These are phyloP conservation scores for Tylopilus subfusipes DNA, from an alignment of 768 basidiomycete genomes.

Conservation along the genomic window DNA sequence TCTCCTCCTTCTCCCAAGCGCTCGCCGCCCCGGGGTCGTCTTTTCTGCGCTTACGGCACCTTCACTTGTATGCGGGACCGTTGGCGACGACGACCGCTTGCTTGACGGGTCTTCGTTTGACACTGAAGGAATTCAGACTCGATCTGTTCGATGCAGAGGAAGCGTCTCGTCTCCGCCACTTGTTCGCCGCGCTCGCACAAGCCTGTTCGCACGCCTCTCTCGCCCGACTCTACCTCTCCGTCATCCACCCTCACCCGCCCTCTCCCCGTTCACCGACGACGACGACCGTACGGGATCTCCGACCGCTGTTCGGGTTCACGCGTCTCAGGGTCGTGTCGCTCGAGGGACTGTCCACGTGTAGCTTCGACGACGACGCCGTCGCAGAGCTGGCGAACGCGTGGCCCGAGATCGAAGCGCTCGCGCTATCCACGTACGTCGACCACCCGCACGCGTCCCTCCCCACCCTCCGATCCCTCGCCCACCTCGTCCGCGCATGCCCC, in stretches of 20 bases:
- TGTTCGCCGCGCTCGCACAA: conserved; percentile 8
- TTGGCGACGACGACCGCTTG: conserved; percentile 11
- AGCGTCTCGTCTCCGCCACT: conserved; percentile 6
- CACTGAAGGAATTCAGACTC: conserved; percentile 18
- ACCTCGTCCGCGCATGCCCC: conserved; percentile 11
- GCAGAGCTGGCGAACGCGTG: conserved; percentile 15
- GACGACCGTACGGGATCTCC: conserved; percentile 8
- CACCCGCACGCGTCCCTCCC: conserved; percentile 16
- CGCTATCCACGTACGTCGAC: conserved; percentile 16
- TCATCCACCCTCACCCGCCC: conserved; percentile 13
- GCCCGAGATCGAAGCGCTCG: conserved; percentile 22
- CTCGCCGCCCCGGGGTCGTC: background rate
- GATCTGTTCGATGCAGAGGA: conserved; percentile 22
- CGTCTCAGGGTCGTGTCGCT: conserved; percentile 13
- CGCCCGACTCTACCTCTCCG: conserved; percentile 8
- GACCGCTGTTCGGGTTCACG: conserved; percentile 14
- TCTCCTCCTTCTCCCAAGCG: conserved; percentile 10
- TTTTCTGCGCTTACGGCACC: conserved; percentile 13
- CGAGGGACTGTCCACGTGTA: conserved; percentile 15
- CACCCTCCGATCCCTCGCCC: conserved; percentile 16
- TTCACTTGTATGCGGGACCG: conserved; percentile 19
- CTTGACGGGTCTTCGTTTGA: conserved; percentile 6
- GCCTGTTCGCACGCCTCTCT: conserved; percentile 15
- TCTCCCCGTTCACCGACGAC: background rate
- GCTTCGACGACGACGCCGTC: conserved; percentile 16